These are phyloP conservation scores for Cordyceps cicadae DNA, from an alignment of 2,329 filamentous ascomycete genomes.

Conservation along the genomic window DNA sequence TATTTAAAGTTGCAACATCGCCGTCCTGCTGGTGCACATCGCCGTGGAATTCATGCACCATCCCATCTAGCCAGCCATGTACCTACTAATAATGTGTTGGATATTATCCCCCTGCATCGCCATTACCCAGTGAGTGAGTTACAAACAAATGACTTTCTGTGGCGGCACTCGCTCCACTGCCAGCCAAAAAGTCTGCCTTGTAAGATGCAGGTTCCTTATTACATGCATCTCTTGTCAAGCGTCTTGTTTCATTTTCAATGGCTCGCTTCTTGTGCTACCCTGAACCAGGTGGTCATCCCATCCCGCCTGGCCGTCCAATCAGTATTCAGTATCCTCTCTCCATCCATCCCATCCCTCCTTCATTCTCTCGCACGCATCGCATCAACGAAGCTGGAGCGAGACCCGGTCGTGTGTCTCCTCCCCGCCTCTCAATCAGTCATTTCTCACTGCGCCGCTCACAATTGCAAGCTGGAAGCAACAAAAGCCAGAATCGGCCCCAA, in stretches of 20 bases:
- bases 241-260: background rate
- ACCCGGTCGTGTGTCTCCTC: background rate
- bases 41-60: background rate
- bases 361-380: too few relatives aligned
- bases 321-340: background rate
- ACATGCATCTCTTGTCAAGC: background rate
- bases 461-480: background rate
- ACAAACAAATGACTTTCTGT: background rate
- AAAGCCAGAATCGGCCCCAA: background rate
- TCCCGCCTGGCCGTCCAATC: constrained; percentile 1
- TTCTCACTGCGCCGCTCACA: too few relatives aligned
- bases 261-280: background rate
- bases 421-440: background rate
- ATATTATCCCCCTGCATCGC: background rate
- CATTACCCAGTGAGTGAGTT: background rate
- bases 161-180: background rate
- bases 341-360: background rate
- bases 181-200: background rate
- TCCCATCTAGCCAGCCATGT: too few relatives aligned
- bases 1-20: background rate
- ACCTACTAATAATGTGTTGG: too few relatives aligned
- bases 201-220: constrained; percentile 5
- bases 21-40: background rate
- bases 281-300: background rate
- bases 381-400: background rate